Conservation (phyloP, 768 basidiomycete genomes). For the Pseudohyphozyma bogoriensis region DNA sequence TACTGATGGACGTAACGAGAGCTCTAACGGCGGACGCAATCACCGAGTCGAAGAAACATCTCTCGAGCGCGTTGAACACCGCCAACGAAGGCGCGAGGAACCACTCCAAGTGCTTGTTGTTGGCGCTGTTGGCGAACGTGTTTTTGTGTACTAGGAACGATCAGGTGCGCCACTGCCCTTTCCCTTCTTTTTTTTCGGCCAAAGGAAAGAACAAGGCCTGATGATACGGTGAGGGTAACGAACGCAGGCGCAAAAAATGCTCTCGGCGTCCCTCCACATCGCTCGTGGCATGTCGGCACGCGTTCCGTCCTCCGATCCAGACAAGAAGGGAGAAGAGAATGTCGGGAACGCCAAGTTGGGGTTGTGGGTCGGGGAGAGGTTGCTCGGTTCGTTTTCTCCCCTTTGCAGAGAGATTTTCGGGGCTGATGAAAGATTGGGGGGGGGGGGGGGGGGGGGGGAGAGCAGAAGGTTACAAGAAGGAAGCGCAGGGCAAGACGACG, state of each 20-base stretch:
- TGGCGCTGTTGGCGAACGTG: background rate
- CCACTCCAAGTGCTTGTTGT: background rate
- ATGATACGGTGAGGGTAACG: background rate
- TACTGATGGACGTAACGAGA: background rate
- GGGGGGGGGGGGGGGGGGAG: background rate
- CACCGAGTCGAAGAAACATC: constrained; percentile 2
- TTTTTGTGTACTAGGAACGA: constrained; percentile 1
- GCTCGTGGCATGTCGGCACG: background rate
- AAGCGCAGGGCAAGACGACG: background rate
- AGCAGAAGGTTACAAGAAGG: background rate
- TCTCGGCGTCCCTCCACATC: background rate
- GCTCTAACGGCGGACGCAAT: background rate
- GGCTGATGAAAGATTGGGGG: background rate
- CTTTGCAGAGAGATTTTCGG: too few species aligned
- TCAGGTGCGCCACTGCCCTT: background rate
- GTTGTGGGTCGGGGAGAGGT: background rate
- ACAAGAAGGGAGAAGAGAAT: background rate
- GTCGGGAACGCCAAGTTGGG: background rate
- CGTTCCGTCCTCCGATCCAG: background rate
- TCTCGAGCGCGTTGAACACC: background rate
- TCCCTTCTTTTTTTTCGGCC: too few species aligned
- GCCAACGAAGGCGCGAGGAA: background rate
- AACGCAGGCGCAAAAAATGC: constrained; percentile 4
- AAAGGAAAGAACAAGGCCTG: background rate
- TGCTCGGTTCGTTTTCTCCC: background rate